Conservation (phyloP, 2,329 filamentous ascomycete species). For the Colletotrichum sp. region DNA sequence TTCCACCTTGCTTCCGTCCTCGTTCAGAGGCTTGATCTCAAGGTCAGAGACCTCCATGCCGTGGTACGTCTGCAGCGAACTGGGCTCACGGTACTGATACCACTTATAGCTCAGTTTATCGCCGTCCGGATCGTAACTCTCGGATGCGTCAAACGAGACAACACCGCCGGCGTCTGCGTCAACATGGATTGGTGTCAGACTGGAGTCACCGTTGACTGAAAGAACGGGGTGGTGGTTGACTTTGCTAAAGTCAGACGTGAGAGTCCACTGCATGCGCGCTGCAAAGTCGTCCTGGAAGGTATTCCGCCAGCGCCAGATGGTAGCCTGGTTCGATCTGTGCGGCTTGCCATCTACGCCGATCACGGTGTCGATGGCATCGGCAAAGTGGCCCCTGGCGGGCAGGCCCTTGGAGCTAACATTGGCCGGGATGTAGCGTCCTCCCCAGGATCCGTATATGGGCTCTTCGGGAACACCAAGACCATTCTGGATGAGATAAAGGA, state of each 20-base stretch:
- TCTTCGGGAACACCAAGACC: constrained; percentile 50
- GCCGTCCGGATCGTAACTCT: constrained; percentile 51
- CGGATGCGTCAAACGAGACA: constrained; percentile 48
- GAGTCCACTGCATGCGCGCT: constrained; percentile 44
- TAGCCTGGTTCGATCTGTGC: constrained; percentile 34
- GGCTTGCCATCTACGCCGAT: constrained; percentile 30
- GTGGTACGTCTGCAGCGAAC: constrained; percentile 43
- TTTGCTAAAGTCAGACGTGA: constrained; percentile 28
- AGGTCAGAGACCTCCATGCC: constrained; percentile 44
- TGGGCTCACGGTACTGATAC: constrained; percentile 51
- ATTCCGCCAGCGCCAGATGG: constrained; percentile 47
- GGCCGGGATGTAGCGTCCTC: constrained; percentile 46
- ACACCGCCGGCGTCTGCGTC: constrained; percentile 42
- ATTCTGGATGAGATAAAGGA: constrained; percentile 54
- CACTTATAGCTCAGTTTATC: constrained; percentile 50
- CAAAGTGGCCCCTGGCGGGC: constrained; percentile 26
- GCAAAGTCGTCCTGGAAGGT: constrained; percentile 48
- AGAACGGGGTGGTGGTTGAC: constrained; percentile 53
- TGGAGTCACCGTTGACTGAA: constrained; percentile 44
- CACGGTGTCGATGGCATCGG: constrained; percentile 33
- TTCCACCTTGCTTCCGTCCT: constrained; percentile 19
- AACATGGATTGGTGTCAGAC: constrained; percentile 41
- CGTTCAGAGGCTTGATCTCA: constrained; percentile 28
- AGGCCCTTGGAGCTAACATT: constrained; percentile 31
- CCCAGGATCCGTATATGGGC: constrained; percentile 54